Evolutionary conservation across 306 rosid species (phyloP).

Genomic region (Mucuna pruriens): DNA sequence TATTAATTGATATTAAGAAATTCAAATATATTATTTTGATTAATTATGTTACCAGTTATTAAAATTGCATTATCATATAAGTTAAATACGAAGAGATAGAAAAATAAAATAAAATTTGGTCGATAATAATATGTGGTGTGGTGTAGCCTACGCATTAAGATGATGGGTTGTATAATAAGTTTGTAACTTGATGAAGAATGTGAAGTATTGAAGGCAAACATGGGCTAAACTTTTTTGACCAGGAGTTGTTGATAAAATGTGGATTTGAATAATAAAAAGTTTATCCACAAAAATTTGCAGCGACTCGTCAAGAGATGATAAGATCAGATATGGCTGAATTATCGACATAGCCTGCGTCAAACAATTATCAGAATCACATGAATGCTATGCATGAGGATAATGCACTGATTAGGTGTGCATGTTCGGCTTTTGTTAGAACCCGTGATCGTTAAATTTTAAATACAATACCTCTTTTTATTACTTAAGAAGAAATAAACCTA

Average conservation of each 20-base stretch:
- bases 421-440: not conserved
- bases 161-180: not conserved
- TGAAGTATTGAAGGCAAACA: not conserved
- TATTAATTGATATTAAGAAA: not conserved
- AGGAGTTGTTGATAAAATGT: not conserved
- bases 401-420: not conserved
- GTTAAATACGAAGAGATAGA: not conserved
- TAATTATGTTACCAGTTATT: not conserved
- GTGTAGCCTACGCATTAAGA: not conserved
- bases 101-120: too few species aligned
- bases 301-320: not conserved
- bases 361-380: constrained; percentile 38
- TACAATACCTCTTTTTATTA: not conserved
- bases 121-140: not conserved
- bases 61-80: too few species aligned
- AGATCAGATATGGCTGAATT: not conserved
- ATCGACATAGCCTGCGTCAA: not conserved
- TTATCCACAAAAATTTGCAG: not conserved
- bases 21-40: not conserved
- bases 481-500: too few species aligned
- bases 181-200: not conserved
- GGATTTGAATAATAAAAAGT: not conserved
- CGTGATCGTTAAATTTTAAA: not conserved
- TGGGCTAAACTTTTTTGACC: not conserved
- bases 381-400: constrained; percentile 27